Conservation (phyloP, 805 yeast genomes). For the Saccharomycopsis sp. region DNA sequence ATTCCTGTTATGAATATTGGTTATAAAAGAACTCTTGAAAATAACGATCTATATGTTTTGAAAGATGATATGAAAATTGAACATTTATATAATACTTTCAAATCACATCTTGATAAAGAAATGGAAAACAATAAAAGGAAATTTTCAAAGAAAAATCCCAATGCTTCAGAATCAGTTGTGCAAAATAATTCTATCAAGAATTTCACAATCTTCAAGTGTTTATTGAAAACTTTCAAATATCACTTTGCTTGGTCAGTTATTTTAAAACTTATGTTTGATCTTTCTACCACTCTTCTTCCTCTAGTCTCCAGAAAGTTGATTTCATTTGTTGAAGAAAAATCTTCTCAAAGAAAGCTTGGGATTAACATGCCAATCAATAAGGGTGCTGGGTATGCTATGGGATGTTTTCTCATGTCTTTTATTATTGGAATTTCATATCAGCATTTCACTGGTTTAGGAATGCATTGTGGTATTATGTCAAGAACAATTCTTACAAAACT, state of each 20-base stretch:
- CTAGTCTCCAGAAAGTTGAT: conserved; percentile 44
- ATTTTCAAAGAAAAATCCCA: conserved; percentile 23
- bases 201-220: conserved; percentile 32
- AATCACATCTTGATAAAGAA: conserved; percentile 25
- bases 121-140: conserved; percentile 23
- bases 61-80: conserved; percentile 34
- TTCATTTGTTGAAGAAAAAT: conserved; percentile 37
- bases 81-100: conserved; percentile 29
- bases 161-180: conserved; percentile 30
- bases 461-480: conserved; percentile 54
- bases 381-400: conserved; percentile 57
- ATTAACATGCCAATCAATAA: conserved; percentile 16
- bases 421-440: conserved; percentile 31
- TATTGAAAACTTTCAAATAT: conserved; percentile 38
- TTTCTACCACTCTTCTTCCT: conserved; percentile 41
- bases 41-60: conserved; percentile 45
- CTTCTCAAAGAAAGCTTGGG: too few relatives aligned
- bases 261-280: conserved; percentile 36
- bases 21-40: conserved; percentile 58
- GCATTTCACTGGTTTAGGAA: conserved; percentile 40
- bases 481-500: conserved; percentile 59
- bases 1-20: conserved; percentile 53
- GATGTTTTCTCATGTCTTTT: conserved; percentile 35
- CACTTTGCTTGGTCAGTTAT: conserved; percentile 32
- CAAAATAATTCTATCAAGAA: conserved; percentile 26